Evolutionary conservation across 768 basidiomycete species (phyloP).

Genomic region (Boletus rufocinnamomeus): DNA sequence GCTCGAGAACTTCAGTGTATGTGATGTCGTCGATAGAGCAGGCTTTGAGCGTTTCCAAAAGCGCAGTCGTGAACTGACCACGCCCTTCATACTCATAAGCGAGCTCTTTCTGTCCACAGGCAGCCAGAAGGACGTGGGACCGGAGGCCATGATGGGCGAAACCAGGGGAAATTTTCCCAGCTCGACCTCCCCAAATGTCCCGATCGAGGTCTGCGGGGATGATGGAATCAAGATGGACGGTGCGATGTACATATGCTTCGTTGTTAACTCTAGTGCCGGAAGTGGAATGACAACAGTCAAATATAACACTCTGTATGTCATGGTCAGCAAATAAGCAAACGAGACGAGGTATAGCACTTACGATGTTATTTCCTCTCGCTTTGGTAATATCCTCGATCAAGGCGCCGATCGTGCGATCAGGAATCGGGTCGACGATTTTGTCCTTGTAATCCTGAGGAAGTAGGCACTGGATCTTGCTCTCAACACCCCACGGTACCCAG

Average conservation of each 20-base stretch:
- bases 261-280: constrained; percentile 33
- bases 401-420: constrained; percentile 44
- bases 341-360: constrained; percentile 18
- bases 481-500: constrained; percentile 22
- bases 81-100: constrained; percentile 30
- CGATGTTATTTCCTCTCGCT: constrained; percentile 46
- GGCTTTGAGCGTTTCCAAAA: constrained; percentile 19
- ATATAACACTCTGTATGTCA: constrained; percentile 41
- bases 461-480: constrained; percentile 30
- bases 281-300: constrained; percentile 49
- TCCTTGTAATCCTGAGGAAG: constrained; percentile 38
- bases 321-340: neutral
- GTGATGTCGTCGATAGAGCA: constrained; percentile 21
- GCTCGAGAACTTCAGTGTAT: constrained; percentile 26
- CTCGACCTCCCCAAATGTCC: constrained; percentile 23
- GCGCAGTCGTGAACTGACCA: constrained; percentile 30
- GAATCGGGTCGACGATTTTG: constrained; percentile 13
- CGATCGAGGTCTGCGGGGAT: constrained; percentile 28
- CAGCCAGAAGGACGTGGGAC: constrained; percentile 46
- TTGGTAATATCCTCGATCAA: constrained; percentile 41
- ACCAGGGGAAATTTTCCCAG: constrained; percentile 14
- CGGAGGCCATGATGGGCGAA: constrained; percentile 32
- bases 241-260: constrained; percentile 11
- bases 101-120: constrained; percentile 39
- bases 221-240: neutral